Conservation (phyloP, 495 filamentous ascomycete genomes). For the Baudoinia panamericana region DNA sequence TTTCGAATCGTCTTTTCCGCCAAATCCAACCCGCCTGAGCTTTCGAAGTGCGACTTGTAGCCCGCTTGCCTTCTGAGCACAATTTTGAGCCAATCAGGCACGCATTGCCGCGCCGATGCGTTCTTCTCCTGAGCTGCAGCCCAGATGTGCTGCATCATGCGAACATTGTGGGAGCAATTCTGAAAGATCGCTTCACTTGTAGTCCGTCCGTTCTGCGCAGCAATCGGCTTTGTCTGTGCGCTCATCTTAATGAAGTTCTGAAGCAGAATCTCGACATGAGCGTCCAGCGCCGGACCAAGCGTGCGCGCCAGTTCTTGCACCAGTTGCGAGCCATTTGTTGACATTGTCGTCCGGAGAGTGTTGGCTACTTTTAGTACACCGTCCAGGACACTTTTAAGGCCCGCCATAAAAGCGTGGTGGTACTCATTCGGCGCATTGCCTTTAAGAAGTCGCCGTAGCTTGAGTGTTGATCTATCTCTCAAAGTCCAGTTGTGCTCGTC, state of each 20-base stretch:
- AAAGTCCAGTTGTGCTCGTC: slow-evolving; percentile 80
- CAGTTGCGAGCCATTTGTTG: slow-evolving; percentile 67
- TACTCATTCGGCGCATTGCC: slow-evolving; percentile 79
- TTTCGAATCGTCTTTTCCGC: slow-evolving; percentile 82
- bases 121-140: slow-evolving; percentile 82
- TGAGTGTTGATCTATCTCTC: slow-evolving; percentile 64
- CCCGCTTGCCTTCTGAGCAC: slow-evolving; percentile 63
- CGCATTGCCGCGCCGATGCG: slow-evolving; percentile 63
- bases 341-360: slow-evolving; percentile 80
- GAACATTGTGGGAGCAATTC: slow-evolving; percentile 60
- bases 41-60: slow-evolving; percentile 71
- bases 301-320: slow-evolving; percentile 73
- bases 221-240: slow-evolving; percentile 79
- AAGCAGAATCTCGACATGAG: slow-evolving; percentile 81
- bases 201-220: slow-evolving; percentile 60
- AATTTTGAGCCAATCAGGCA: slow-evolving; percentile 70
- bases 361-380: slow-evolving; percentile 79
- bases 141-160: slow-evolving; percentile 72
- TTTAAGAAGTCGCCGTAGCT: slow-evolving; percentile 60
- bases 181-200: slow-evolving; percentile 64
- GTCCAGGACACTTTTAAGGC: slow-evolving; percentile 64
- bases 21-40: slow-evolving; percentile 63
- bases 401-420: slow-evolving; percentile 49
- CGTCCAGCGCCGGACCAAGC: slow-evolving; percentile 65
- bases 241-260: slow-evolving; percentile 82